Evolutionary conservation across 371 early-diverging fungal genomes (phyloP).

Genomic region (Sporodiniella umbellata): DNA sequence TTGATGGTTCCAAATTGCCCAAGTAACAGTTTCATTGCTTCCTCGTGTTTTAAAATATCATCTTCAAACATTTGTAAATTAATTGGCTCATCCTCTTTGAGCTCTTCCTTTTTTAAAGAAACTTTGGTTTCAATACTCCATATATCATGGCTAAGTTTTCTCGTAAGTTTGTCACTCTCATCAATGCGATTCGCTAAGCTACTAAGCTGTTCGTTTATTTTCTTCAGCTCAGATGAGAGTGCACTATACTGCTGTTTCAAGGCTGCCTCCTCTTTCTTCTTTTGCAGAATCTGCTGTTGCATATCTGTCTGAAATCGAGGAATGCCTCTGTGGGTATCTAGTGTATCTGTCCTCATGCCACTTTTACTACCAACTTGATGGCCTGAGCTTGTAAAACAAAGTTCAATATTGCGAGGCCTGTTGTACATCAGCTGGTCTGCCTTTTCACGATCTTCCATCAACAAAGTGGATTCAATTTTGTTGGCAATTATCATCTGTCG

Average conservation of each 20-base stretch:
- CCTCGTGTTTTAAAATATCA: constrained; percentile 23
- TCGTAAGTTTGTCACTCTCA: not conserved
- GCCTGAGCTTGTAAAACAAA: constrained; percentile 65
- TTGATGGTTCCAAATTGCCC: constrained; percentile 14
- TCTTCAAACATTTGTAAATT: constrained; percentile 56
- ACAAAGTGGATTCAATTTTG: constrained; percentile 74
- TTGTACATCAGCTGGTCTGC: constrained; percentile 75
- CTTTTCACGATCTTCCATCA: constrained; percentile 67
- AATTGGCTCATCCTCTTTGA: constrained; percentile 66
- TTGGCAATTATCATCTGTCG: constrained; percentile 72
- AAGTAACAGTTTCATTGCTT: constrained; percentile 4
- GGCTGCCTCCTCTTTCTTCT: not conserved
- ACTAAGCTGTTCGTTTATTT: not conserved
- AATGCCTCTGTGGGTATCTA: constrained; percentile 31
- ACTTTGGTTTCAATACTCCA: constrained; percentile 1
- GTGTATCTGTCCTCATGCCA: constrained; percentile 43
- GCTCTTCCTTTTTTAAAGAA: constrained; percentile 31
- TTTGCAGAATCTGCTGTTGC: constrained; percentile 26
- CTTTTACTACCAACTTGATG: constrained; percentile 61
- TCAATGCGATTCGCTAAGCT: not conserved
- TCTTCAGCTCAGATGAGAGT: not conserved
- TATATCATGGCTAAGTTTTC: constrained; percentile 2
- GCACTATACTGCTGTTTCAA: not conserved
- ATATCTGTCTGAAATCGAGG: constrained; percentile 48
- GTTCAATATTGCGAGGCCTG: constrained; percentile 67